Conservation (phyloP, 139 green algal species). For the Chlamydomonas applanata region DNA sequence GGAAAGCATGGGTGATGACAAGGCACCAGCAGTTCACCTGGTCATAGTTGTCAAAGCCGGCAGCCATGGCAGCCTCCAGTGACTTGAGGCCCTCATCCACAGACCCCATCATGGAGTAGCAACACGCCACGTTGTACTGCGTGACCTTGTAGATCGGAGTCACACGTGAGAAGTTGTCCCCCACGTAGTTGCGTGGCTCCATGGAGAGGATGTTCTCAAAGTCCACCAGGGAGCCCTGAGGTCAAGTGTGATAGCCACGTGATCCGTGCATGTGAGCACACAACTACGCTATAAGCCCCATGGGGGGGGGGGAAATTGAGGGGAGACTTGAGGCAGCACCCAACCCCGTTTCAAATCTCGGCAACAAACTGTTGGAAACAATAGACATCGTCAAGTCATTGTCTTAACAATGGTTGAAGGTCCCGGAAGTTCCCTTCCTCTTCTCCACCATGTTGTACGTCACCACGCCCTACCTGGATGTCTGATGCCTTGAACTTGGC, state of each 20-base stretch:
- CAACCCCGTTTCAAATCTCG: no score
- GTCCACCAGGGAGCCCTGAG: slow-evolving; percentile 78
- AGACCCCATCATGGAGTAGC: slow-evolving; percentile 85
- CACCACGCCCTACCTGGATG: slow-evolving; percentile 76
- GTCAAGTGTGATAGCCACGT: no score
- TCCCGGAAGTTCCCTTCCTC: no score
- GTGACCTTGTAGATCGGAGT: slow-evolving; percentile 90
- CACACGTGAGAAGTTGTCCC: slow-evolving; percentile 85
- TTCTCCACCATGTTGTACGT: no score
- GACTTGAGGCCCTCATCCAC: slow-evolving; percentile 80
- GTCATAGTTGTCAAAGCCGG: slow-evolving; percentile 92
- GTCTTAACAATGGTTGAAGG: no score
- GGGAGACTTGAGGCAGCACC: no score
- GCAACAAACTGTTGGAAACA: no score
- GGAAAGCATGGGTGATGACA: neutral
- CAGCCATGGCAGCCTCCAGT: slow-evolving; percentile 74
- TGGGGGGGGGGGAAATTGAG: no score
- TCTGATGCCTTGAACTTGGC: slow-evolving; percentile 77
- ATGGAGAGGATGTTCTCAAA: slow-evolving; percentile 96
- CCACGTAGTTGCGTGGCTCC: slow-evolving; percentile 91
- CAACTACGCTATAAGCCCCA: no score
- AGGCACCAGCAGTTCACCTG: slow-evolving; percentile 39
- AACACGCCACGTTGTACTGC: slow-evolving; percentile 98
- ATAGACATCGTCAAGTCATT: no score
- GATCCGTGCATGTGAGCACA: no score